These are phyloP conservation scores for Fraxinus dipetala DNA, from an alignment of 305 asterid species.

Conservation along the genomic window DNA sequence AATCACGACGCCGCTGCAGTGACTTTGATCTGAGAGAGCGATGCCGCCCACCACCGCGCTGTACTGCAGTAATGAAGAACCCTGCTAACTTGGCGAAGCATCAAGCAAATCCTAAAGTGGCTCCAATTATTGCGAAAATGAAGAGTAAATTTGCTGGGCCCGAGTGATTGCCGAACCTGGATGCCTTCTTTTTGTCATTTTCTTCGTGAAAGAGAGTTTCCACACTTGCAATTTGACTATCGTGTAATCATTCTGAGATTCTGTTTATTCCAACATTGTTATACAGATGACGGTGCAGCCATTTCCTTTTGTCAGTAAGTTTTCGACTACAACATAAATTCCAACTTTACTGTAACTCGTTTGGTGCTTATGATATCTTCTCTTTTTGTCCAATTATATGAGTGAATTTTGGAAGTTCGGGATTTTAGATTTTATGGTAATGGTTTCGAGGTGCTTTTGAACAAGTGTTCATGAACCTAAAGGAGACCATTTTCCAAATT, in stretches of 20 bases:
- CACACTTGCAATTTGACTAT: neutral
- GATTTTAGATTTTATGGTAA: neutral
- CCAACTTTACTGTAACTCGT: neutral
- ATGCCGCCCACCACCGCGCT: too few relatives aligned
- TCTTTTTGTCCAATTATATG: neutral
- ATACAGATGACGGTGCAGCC: neutral
- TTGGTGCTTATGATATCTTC: neutral
- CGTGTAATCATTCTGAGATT: neutral
- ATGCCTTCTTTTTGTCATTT: neutral
- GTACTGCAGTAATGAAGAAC: too few relatives aligned
- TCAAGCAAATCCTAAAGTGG: conserved; percentile 83
- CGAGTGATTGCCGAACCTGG: conserved; percentile 20
- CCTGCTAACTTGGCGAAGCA: conserved; percentile 63
- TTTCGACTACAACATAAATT: neutral
- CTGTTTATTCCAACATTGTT: neutral
- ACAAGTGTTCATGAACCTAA: neutral
- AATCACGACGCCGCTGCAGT: too few relatives aligned
- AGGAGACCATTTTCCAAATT: neutral
- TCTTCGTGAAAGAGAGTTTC: neutral
- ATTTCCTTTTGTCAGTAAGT: neutral
- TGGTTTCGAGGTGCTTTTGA: neutral
- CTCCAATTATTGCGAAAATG: conserved; percentile 79
- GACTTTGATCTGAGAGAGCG: too few relatives aligned
- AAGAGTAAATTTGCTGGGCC: conserved; percentile 72
- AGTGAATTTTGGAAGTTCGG: neutral